phyloP scores from a whole-genome alignment of 2,329 filamentous ascomycete genomes.

The Septoria petroselini region DNA sequence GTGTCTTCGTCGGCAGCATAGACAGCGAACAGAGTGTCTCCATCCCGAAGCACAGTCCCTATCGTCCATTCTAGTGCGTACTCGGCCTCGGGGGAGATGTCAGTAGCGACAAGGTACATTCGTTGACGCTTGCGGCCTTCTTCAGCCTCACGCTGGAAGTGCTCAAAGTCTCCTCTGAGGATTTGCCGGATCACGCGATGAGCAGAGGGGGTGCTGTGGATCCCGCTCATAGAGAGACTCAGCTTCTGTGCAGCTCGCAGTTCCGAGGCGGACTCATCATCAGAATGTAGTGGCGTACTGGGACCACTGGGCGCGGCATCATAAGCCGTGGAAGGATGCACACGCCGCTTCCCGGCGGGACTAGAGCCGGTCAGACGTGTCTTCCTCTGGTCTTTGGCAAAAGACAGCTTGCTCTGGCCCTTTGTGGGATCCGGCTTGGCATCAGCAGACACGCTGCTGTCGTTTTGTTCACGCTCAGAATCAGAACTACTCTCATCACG shows the following conservation, averaged over 20 bases:
- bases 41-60: slow-evolving; percentile 87
- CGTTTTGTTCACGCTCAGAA: slow-evolving; percentile 25
- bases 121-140: slow-evolving; percentile 74
- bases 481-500: slow-evolving; percentile 33
- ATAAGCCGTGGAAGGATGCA: slow-evolving; percentile 80
- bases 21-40: slow-evolving; percentile 88
- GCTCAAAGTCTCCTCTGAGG: slow-evolving; percentile 78
- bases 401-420: slow-evolving; percentile 34
- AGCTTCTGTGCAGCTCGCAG: slow-evolving; percentile 86
- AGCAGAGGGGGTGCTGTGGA: slow-evolving; percentile 70
- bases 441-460: slow-evolving; percentile 14
- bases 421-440: slow-evolving; percentile 38
- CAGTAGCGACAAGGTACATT: slow-evolving; percentile 93
- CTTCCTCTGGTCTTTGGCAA: slow-evolving; percentile 29
- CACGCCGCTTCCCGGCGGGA: slow-evolving; percentile 37
- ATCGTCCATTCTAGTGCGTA: slow-evolving; percentile 98
- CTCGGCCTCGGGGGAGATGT: slow-evolving; percentile 88
- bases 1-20: slow-evolving; percentile 89
- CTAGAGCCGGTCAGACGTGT: slow-evolving; percentile 32
- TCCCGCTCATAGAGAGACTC: slow-evolving; percentile 72
- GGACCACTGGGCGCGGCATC: slow-evolving; percentile 62
- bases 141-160: slow-evolving; percentile 72
- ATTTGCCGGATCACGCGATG: slow-evolving; percentile 86
- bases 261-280: slow-evolving; percentile 77
- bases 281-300: slow-evolving; percentile 69